Evolutionary conservation across 768 basidiomycete genomes (phyloP), one percentile per base, ranked within the genome.

Genomic region (Pisolithus marmoratus): DNA sequence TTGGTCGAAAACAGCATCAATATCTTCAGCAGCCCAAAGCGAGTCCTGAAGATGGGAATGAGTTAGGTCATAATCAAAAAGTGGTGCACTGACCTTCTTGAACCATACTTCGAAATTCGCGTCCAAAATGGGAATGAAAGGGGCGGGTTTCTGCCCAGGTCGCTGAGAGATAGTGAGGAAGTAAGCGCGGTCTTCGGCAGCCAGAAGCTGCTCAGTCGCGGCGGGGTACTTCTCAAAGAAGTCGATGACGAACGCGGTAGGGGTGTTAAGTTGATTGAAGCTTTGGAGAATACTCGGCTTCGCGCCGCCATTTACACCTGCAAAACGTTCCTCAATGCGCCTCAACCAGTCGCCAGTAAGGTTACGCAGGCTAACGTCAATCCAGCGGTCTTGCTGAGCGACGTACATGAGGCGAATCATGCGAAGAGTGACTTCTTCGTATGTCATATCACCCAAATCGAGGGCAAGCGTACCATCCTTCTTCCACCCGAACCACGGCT

Each of bases 401-500:
- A 98, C 91, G 64, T 87, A 98, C 93, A 97, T 97, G 60, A 99
- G 74, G 38, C 90, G 77, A 48, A 98, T 77, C 87, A 98, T 87
- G 53, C 95, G 83, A 54, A 92, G 77, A 4, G 89, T 88, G 31
- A 89, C 86, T 67, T 98, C 96, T 73, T 97, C 94, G 70, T 99
- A 99, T 12, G 95, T 98, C 96, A 99, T 97, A 62, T 96, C 92
- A 24, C 85, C 81, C 46, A 99, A 76, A 66, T 95, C 92, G 51
- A 83, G 82, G 36, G 89, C 90, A 57, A 90, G 81, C 19, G 70
- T 77, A 0, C 84, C 93, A 67, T 90, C 89, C 72, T 94, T 94
- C 85, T 96, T 98, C 82, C 85, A 86, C 17, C 90, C 92, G 65
- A 99, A 99, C 94, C 93, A 93, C 0, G 88, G 87, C 79, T 98